Conservation (phyloP, 2,329 filamentous ascomycete genomes). For the Beauveria asiatica region DNA sequence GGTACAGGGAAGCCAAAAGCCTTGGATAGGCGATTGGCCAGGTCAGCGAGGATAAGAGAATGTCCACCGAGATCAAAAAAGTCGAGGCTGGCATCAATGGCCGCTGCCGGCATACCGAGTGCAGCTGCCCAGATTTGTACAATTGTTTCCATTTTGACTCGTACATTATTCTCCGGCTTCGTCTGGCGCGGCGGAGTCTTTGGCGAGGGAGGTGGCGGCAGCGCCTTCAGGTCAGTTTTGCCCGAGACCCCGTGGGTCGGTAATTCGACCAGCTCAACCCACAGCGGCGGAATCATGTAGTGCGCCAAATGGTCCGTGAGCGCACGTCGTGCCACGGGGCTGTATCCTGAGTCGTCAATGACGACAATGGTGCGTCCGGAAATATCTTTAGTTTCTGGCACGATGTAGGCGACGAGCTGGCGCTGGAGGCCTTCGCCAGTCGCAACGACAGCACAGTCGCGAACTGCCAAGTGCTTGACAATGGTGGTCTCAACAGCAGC, state of each 20-base stretch:
- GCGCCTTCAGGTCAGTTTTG: constrained; percentile 64
- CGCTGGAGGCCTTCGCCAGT: constrained; percentile 67
- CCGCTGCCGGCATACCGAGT: constrained; percentile 53
- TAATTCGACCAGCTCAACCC: constrained; percentile 63
- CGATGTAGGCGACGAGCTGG: constrained; percentile 69
- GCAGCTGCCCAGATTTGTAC: constrained; percentile 64
- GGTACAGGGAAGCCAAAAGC: constrained; percentile 67
- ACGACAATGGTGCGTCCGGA: constrained; percentile 52
- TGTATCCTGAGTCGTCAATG: constrained; percentile 63
- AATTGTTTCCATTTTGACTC: constrained; percentile 58
- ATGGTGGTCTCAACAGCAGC: constrained; percentile 69
- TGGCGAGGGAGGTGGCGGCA: constrained; percentile 55
- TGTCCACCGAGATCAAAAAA: constrained; percentile 80
- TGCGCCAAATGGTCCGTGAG: constrained; percentile 62
- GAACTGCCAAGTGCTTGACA: constrained; percentile 59
- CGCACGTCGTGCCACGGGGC: constrained; percentile 56
- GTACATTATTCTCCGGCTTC: constrained; percentile 48
- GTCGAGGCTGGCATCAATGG: constrained; percentile 61
- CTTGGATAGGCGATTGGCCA: constrained; percentile 61
- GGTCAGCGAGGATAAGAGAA: constrained; percentile 66
- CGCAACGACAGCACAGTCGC: constrained; percentile 62
- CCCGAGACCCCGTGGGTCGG: constrained; percentile 73
- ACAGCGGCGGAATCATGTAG: constrained; percentile 75
- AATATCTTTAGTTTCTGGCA: constrained; percentile 53
- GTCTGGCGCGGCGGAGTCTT: constrained; percentile 31